Conservation (phyloP, 2,329 filamentous ascomycete genomes). For the Phaeosphaeria sp. region DNA sequence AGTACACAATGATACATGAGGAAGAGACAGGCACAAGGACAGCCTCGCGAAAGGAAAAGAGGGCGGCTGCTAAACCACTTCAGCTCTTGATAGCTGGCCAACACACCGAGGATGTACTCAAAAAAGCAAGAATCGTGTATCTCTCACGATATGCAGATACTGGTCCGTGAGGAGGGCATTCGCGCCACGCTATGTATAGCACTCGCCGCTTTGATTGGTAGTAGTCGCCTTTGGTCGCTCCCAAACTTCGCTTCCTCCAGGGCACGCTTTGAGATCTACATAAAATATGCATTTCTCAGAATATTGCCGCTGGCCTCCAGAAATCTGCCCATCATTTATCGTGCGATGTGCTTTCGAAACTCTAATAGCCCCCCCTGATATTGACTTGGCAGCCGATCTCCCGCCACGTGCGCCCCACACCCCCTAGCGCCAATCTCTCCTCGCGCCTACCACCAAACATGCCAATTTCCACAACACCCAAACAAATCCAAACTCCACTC, state of each 20-base stretch:
- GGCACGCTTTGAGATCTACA: not conserved
- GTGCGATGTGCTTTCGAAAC: not conserved
- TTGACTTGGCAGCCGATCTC: not conserved
- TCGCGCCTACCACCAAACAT: not conserved
- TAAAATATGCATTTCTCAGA: not conserved
- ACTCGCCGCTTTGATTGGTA: not conserved
- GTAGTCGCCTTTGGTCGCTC: not conserved
- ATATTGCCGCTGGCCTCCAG: not conserved
- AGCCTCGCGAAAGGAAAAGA: not conserved
- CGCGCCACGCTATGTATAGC: not conserved
- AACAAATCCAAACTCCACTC: not conserved
- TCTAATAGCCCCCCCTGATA: not conserved
- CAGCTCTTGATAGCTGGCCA: not conserved
- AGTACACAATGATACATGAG: too few relatives aligned
- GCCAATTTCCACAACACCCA: not conserved
- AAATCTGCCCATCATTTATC: not conserved
- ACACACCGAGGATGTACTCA: not conserved
- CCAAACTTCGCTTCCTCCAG: not conserved
- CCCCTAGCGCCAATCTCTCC: not conserved
- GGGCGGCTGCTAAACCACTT: not conserved
- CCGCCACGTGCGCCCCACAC: not conserved
- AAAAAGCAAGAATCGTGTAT: not conserved
- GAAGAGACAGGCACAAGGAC: too few relatives aligned
- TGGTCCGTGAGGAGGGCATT: not conserved
- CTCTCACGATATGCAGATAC: not conserved